These are phyloP conservation scores for Phytophthora meadii DNA, from an alignment of 352 stramenopile genomes.

Conservation along the genomic window DNA sequence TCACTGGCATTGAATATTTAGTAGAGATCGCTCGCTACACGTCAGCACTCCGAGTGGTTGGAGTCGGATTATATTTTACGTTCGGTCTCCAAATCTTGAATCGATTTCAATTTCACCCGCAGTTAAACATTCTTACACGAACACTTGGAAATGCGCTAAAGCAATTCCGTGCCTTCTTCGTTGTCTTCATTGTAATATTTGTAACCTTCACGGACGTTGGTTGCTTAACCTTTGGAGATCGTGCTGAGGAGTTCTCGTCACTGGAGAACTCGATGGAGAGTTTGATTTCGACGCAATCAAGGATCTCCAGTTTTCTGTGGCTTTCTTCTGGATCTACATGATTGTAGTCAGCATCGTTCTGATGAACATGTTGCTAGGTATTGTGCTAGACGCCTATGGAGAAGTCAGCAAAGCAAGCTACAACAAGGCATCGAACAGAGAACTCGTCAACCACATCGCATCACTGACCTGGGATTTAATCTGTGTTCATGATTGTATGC, in stretches of 20 bases:
- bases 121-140: neutral
- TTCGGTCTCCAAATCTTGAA: neutral
- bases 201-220: neutral
- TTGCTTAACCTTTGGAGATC: slow-evolving; percentile 1
- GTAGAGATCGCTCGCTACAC: too few relatives aligned
- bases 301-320: slow-evolving; percentile 1
- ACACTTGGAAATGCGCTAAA: neutral
- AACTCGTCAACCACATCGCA: slow-evolving; percentile 25
- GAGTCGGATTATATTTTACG: neutral
- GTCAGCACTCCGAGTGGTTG: neutral
- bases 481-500: neutral
- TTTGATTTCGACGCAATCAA: slow-evolving; percentile 10
- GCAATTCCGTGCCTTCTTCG: neutral
- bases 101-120: neutral
- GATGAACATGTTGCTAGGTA: neutral
- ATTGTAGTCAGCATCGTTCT: slow-evolving; percentile 5
- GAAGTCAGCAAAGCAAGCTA: slow-evolving; percentile 49
- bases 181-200: neutral
- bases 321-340: slow-evolving; percentile 6
- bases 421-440: slow-evolving; percentile 27
- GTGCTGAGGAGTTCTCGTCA: slow-evolving; percentile 2
- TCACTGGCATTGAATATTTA: too few relatives aligned
- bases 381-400: neutral
- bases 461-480: slow-evolving; percentile 29
- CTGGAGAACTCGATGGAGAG: neutral